Evolutionary conservation across 73 alveolate genomes (phyloP), one percentile per base, ranked within the genome.

Genomic region (Strombidium stylifer): DNA sequence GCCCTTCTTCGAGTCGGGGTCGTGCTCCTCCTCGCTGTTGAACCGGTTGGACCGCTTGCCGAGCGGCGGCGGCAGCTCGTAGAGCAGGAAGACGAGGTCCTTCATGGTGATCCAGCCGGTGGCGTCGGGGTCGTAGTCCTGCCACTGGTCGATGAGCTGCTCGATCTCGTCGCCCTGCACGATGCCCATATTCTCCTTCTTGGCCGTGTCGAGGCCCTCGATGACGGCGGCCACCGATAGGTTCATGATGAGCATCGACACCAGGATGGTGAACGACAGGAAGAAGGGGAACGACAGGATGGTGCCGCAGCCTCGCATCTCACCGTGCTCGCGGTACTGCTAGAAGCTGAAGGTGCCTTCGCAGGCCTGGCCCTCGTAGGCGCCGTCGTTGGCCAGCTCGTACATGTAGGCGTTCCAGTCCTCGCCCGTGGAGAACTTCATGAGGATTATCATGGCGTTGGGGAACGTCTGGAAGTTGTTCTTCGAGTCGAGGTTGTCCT

Each of bases 31-130:
- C n/a, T n/a, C n/a, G n/a, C n/a, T n/a, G n/a, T n/a, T n/a, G n/a
- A n/a, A n/a, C n/a, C n/a, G n/a, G n/a, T n/a, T n/a, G n/a, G n/a
- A n/a, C n/a, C n/a, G 59, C 52, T 2, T 16, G 20, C 57, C 80
- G 25, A 68, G 23, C 3, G 81, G 81, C 25, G 81, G 52, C 11
- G 81, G 81, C 8, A 68, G 54, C 26, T 68, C 81, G 40, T 68
- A 68, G n/a, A 68, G 24, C 8, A 68, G 62, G 52, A 51, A 68
- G 21, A 48, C 24, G 2, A 65, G 80, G 39, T 65, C 45, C 12
- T 65, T 52, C 7, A 34, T 21, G 25, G 26, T 14, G 32, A 65
- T 49, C 25, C 49, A 55, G 11, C 84, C 84, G 6, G 69, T 56
- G 3, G 69, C 84, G 7, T 39, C 40, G n/a, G 75, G 68, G 40